Evolutionary conservation across 441 rosid genomes (phyloP).

Genomic region (Manihot esculenta): DNA sequence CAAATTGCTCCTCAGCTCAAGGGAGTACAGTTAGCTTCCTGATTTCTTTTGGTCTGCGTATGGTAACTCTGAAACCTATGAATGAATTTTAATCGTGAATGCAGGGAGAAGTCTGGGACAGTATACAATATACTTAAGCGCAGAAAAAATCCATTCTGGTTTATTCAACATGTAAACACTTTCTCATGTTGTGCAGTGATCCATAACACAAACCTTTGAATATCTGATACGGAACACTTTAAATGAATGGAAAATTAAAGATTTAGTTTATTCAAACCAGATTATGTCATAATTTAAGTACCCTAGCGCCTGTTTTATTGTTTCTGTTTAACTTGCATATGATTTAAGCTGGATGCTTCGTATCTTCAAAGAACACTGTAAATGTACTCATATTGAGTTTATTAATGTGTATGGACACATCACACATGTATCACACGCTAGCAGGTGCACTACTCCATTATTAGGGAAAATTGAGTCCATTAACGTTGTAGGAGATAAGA

Average conservation of each 20-base stretch:
- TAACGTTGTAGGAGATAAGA: no score
- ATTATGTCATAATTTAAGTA: background rate
- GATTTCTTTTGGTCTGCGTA: background rate
- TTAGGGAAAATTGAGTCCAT: no score
- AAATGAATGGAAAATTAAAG: background rate
- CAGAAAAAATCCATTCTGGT: no score
- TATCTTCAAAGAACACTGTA: no score
- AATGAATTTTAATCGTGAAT: background rate
- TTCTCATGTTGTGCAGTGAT: background rate
- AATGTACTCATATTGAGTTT: no score
- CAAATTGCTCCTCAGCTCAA: background rate
- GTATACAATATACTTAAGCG: background rate
- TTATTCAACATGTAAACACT: background rate
- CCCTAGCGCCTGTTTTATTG: no score
- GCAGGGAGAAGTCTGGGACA: background rate
- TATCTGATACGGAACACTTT: background rate
- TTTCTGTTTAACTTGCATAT: no score
- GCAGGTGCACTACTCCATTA: no score
- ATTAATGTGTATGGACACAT: no score
- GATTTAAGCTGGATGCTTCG: no score
- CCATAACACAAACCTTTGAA: background rate
- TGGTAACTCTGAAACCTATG: background rate
- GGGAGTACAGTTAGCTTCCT: background rate
- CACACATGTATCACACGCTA: no score
- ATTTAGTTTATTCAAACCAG: background rate